Evolutionary conservation across 2,329 filamentous ascomycete genomes (phyloP).

Genomic region (Trichoderma sp.): DNA sequence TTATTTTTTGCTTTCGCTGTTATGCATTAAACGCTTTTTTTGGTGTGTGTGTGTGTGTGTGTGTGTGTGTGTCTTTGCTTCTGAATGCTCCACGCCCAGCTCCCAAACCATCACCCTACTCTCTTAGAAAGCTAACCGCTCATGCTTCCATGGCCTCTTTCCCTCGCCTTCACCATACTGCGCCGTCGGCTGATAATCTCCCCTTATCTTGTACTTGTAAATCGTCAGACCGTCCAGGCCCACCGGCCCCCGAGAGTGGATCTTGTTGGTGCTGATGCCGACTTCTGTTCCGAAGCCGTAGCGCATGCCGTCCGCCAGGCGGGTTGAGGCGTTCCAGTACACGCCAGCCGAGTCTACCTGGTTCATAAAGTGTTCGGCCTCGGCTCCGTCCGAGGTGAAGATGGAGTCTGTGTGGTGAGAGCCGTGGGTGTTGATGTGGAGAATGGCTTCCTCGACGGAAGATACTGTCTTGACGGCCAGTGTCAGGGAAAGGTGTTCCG

Average conservation of each 20-base stretch:
- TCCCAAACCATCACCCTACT: not conserved
- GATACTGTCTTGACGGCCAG: conserved; percentile 81
- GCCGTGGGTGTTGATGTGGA: conserved; percentile 88
- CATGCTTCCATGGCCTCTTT: conserved; percentile 61
- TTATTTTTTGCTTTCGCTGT: not conserved
- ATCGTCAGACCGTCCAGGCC: conserved; percentile 94
- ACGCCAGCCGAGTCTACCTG: conserved; percentile 86
- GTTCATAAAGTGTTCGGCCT: conserved; percentile 81
- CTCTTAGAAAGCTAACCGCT: conserved; percentile 49
- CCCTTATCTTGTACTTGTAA: conserved; percentile 92
- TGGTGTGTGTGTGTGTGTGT: not conserved
- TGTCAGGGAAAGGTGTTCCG: conserved; percentile 84
- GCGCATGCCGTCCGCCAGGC: conserved; percentile 94
- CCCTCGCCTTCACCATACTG: conserved; percentile 70
- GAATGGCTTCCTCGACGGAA: conserved; percentile 69
- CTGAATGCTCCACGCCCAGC: not conserved
- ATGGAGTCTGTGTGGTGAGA: conserved; percentile 95
- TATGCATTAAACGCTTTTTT: not conserved
- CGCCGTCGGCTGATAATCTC: conserved; percentile 77
- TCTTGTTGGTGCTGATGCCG: conserved; percentile 98
- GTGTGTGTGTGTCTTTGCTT: not conserved
- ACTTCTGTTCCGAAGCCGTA: conserved; percentile 98
- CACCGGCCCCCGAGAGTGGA: conserved; percentile 90
- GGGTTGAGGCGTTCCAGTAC: conserved; percentile 95
- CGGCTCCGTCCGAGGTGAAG: conserved; percentile 66